Evolutionary conservation across 2,329 filamentous ascomycete species (phyloP).

Genomic region (Rachicladosporium sp.): DNA sequence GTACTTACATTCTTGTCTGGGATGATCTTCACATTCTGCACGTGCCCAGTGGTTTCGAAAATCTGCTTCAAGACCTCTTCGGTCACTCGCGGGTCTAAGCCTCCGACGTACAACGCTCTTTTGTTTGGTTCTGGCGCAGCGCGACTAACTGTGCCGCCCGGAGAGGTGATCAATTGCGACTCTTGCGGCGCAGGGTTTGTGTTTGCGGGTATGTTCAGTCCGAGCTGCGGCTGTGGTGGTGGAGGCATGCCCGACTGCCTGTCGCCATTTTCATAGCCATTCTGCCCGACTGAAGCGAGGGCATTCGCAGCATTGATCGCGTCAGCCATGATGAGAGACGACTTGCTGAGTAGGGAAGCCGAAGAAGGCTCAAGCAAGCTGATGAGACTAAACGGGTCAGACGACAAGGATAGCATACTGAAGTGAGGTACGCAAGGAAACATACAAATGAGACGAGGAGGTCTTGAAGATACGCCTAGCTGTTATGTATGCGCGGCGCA

Average conservation of each 20-base stretch:
- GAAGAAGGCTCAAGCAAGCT: too few species aligned
- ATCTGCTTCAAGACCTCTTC: slow-evolving; percentile 95
- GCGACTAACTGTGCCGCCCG: slow-evolving; percentile 72
- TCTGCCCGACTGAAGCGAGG: slow-evolving; percentile 57
- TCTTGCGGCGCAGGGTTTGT: slow-evolving; percentile 71
- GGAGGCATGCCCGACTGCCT: slow-evolving; percentile 71
- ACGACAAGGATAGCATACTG: slow-evolving; percentile 22
- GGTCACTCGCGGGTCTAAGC: slow-evolving; percentile 85
- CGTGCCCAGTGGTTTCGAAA: slow-evolving; percentile 96
- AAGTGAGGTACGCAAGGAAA: slow-evolving; percentile 15
- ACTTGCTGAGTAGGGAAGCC: too few species aligned
- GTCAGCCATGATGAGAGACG: slow-evolving; percentile 58
- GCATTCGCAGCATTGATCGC: slow-evolving; percentile 43
- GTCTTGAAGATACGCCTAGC: too few species aligned
- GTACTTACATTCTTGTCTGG: slow-evolving; percentile 93
- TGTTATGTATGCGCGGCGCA: too few species aligned
- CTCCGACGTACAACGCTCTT: slow-evolving; percentile 89
- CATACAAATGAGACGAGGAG: slow-evolving; percentile 4
- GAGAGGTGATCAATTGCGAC: slow-evolving; percentile 80
- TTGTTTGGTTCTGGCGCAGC: slow-evolving; percentile 97
- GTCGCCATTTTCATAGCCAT: slow-evolving; percentile 56
- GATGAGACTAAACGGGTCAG: too few species aligned
- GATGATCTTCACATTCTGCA: slow-evolving; percentile 98
- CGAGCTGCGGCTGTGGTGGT: slow-evolving; percentile 60
- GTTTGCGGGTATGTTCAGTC: slow-evolving; percentile 78